Percentiles rank a stretch among this genome's conserved stretches.
phyloP scores from a whole-genome alignment of 306 rosid genomes.

The Medicago arabica region DNA sequence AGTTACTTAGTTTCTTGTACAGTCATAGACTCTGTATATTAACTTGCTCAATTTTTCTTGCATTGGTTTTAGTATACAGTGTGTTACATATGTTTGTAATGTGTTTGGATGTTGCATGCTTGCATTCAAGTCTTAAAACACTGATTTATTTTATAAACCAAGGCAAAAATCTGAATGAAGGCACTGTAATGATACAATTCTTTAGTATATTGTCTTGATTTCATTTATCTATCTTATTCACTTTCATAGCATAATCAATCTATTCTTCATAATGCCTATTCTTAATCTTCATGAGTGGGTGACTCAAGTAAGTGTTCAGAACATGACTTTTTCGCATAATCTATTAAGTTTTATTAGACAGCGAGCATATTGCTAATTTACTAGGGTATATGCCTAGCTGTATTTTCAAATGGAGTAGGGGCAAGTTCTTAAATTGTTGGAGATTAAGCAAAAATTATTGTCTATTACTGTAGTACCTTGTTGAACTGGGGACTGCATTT shows the following conservation, averaged over 20 bases:
- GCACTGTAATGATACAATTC: not conserved
- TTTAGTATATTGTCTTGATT: not conserved
- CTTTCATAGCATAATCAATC: not conserved
- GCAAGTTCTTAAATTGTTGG: constrained; percentile 3
- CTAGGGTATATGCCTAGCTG: not conserved
- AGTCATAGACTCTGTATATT: constrained; percentile 16
- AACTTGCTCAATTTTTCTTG: constrained; percentile 9
- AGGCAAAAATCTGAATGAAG: not conserved
- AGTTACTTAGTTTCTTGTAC: constrained; percentile 52
- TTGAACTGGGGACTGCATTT: constrained; percentile 1
- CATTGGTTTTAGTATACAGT: constrained; percentile 11
- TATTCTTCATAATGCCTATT: constrained; percentile 5
- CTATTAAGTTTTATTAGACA: constrained; percentile 21
- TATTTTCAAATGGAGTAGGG: constrained; percentile 19
- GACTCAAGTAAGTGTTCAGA: no score
- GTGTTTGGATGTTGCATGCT: constrained; percentile 26
- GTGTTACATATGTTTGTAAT: not conserved
- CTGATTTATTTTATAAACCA: not conserved
- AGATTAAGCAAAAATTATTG: constrained; percentile 5
- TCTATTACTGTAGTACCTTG: constrained; percentile 11
- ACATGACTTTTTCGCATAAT: not conserved
- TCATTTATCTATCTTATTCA: constrained; percentile 4
- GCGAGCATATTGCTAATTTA: constrained; percentile 9
- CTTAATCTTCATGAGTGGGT: not conserved
- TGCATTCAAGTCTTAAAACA: constrained; percentile 23